These are phyloP conservation scores for Oryza glumipatula DNA, from an alignment of 176 grass and related monocot species.

Conservation along the genomic window DNA sequence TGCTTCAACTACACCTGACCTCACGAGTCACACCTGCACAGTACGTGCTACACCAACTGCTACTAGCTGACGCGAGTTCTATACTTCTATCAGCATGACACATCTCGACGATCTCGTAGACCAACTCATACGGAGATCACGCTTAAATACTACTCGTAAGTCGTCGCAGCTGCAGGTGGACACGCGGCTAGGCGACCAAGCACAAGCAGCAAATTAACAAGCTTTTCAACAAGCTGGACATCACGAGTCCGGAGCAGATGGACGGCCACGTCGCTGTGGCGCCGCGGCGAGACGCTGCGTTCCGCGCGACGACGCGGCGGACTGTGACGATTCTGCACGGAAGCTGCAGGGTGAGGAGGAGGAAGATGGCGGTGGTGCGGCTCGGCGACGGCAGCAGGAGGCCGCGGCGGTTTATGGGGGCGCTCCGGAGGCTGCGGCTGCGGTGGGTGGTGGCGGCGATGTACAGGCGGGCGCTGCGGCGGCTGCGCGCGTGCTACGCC, in stretches of 20 bases:
- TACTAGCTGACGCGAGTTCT: not conserved
- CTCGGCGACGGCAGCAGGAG: conserved; percentile 17
- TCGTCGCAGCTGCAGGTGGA: not conserved
- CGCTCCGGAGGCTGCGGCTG: conserved; percentile 25
- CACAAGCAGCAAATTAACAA: not conserved
- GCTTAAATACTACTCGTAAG: not conserved
- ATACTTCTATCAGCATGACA: not conserved
- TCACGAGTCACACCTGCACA: not conserved
- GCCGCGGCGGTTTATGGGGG: not conserved
- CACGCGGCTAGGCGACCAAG: not conserved
- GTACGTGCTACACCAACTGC: not conserved
- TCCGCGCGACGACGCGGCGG: not conserved
- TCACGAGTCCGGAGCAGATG: not conserved
- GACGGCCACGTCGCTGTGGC: not conserved
- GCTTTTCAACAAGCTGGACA: not conserved
- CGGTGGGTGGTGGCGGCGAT: conserved; percentile 18
- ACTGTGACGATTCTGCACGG: too few relatives aligned
- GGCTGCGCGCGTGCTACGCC: conserved; percentile 40
- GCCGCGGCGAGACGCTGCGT: not conserved
- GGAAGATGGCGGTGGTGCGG: conserved; percentile 42
- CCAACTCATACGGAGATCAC: not conserved
- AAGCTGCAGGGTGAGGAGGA: not conserved
- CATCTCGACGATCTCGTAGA: not conserved
- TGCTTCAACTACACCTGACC: not conserved
- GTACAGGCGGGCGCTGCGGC: conserved; percentile 40